phyloP scores from a whole-genome alignment of 2,329 filamentous ascomycete genomes.

The Aureobasidium subglaciale region DNA sequence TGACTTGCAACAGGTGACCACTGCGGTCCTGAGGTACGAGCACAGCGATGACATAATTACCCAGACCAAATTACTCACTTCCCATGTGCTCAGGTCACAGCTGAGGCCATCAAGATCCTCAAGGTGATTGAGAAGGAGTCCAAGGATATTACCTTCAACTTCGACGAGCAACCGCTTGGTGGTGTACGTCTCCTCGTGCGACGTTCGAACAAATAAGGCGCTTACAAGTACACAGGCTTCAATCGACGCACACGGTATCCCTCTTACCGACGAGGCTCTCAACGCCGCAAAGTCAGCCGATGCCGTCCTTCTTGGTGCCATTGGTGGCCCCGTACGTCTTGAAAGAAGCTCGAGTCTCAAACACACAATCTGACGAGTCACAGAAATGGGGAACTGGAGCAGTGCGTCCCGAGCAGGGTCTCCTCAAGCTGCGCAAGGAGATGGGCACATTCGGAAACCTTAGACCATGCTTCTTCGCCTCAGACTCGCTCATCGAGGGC shows the following conservation, averaged over 20 bases:
- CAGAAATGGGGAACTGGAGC: slow-evolving; percentile 84
- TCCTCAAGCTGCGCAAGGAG: slow-evolving; percentile 86
- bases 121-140: slow-evolving; percentile 67
- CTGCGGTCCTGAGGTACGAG: slow-evolving; percentile 71
- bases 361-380: slow-evolving; percentile 1
- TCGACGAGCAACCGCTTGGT: slow-evolving; percentile 83
- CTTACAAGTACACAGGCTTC: too few relatives aligned
- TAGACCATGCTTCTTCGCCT: slow-evolving; percentile 91
- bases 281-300: slow-evolving; percentile 75
- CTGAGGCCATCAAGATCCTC: slow-evolving; percentile 81
- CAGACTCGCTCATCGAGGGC: slow-evolving; percentile 71
- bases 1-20: slow-evolving; percentile 50
- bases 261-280: slow-evolving; percentile 78
- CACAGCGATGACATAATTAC: slow-evolving; percentile 2
- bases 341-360: not conserved
- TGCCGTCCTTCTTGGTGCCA: slow-evolving; percentile 85
- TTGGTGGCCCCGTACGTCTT: slow-evolving; percentile 70
- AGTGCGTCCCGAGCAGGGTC: slow-evolving; percentile 86
- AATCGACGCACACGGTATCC: slow-evolving; percentile 71
- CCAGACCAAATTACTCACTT: slow-evolving; percentile 13
- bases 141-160: slow-evolving; percentile 72
- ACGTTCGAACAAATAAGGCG: too few relatives aligned
- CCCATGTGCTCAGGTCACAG: slow-evolving; percentile 57
- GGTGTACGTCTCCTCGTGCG: slow-evolving; percentile 51
- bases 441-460: slow-evolving; percentile 93